Percentiles rank a stretch among this genome's conserved stretches.
These are phyloP conservation scores for Alternaria panax DNA, from an alignment of 2,329 filamentous ascomycete species.

Conservation along the genomic window DNA sequence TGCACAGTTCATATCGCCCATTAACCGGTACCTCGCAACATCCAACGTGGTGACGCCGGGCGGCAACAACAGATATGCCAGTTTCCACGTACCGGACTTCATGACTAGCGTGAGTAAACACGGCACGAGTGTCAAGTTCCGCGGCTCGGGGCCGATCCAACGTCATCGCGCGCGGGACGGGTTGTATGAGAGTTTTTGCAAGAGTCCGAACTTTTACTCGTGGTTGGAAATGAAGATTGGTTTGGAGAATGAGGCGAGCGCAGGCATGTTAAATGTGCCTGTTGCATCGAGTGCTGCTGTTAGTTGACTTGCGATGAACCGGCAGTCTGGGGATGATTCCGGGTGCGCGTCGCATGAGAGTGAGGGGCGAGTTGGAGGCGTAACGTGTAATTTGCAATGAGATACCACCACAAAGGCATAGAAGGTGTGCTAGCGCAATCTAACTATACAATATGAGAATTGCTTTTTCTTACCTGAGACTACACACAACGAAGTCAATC, in stretches of 20 bases:
- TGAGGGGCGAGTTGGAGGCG: not conserved
- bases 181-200: constrained; percentile 50
- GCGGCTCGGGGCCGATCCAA: constrained; percentile 49
- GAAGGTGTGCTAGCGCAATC: not conserved
- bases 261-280: constrained; percentile 38
- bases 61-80: constrained; percentile 49
- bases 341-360: no score
- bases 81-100: constrained; percentile 49
- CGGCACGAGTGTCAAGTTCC: constrained; percentile 50
- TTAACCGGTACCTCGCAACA: constrained; percentile 52
- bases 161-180: constrained; percentile 47
- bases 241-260: constrained; percentile 51
- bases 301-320: not conserved
- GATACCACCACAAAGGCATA: not conserved
- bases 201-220: constrained; percentile 50
- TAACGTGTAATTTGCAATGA: not conserved
- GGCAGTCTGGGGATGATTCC: no score
- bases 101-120: constrained; percentile 49
- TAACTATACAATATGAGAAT: not conserved
- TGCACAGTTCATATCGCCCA: constrained; percentile 51
- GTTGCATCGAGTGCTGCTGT: not conserved
- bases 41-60: constrained; percentile 45
- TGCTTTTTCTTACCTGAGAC: not conserved
- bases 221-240: constrained; percentile 54
- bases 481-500: not conserved